Conservation (phyloP, 768 basidiomycete genomes). For the Sporobolomyces phaffii region DNA sequence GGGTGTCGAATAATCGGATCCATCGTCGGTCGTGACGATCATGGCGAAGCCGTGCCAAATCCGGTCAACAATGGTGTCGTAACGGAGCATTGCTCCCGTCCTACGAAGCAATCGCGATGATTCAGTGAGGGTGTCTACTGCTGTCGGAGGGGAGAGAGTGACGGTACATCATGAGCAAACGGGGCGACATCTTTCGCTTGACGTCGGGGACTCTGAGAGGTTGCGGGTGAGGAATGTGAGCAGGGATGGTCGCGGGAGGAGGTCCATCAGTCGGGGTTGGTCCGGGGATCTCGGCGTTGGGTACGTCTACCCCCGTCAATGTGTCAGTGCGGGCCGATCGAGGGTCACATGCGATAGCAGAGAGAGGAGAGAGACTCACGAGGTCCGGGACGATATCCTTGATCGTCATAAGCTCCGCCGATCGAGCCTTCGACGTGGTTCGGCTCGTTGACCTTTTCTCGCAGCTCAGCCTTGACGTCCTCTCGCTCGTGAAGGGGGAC, state of each 20-base stretch:
- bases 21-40: conserved; percentile 77
- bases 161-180: conserved; percentile 36
- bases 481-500: conserved; percentile 13
- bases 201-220: conserved; percentile 7
- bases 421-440: not conserved
- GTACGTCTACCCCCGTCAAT: conserved; percentile 3
- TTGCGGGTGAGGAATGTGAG: not conserved
- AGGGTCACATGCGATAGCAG: not conserved
- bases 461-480: conserved; percentile 12
- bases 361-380: not conserved
- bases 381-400: conserved; percentile 12
- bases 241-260: conserved; percentile 13
- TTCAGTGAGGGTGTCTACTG: too few relatives aligned
- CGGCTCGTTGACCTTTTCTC: conserved; percentile 7
- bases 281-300: conserved; percentile 18
- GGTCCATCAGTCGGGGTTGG: conserved; percentile 7
- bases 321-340: not conserved
- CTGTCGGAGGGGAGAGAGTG: too few relatives aligned
- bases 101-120: not conserved
- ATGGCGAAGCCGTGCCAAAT: conserved; percentile 84
- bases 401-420: not conserved
- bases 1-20: conserved; percentile 68
- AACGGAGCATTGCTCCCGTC: conserved; percentile 38
- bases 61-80: conserved; percentile 68
- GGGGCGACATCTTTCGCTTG: conserved; percentile 30